Conservation (phyloP, 1,284 basidiomycete species). For the Irpex rosettiformis region DNA sequence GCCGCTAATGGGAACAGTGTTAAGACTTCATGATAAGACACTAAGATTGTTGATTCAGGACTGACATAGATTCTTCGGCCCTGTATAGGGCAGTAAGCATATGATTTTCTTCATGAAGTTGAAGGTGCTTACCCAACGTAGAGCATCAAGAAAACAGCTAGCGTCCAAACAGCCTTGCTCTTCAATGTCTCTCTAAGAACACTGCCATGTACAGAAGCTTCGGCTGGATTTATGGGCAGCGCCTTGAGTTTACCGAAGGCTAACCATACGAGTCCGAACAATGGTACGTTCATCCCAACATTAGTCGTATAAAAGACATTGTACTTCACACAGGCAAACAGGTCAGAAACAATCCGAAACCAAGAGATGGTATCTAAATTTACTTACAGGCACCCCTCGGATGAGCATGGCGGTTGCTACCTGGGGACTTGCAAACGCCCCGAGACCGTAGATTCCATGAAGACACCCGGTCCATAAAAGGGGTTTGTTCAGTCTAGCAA, state of each 20-base stretch:
- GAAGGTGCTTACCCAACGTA: constrained; percentile 26
- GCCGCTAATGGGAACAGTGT: constrained; percentile 19
- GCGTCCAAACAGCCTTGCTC: constrained; percentile 29
- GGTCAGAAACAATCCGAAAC: neutral
- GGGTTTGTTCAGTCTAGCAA: constrained; percentile 27
- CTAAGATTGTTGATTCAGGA: too few species aligned
- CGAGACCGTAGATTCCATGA: constrained; percentile 30
- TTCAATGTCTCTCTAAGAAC: constrained; percentile 20
- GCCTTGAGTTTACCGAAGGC: constrained; percentile 24
- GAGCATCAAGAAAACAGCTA: constrained; percentile 30
- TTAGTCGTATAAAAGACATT: constrained; percentile 29
- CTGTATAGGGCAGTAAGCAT: constrained; percentile 13
- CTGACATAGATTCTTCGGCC: constrained; percentile 31
- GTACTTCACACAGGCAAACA: constrained; percentile 18
- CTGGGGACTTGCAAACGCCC: constrained; percentile 29
- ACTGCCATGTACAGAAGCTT: constrained; percentile 7
- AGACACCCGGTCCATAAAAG: constrained; percentile 30
- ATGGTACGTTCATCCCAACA: constrained; percentile 26
- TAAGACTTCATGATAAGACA: too few species aligned
- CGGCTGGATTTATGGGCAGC: constrained; percentile 20
- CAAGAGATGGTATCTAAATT: neutral
- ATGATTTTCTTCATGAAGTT: neutral
- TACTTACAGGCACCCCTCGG: constrained; percentile 26
- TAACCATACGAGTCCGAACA: constrained; percentile 23
- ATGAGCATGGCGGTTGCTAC: constrained; percentile 30